Base-by-base conservation (phyloP, 805 yeast genomes). In the Candida silvicultrix region DNA sequence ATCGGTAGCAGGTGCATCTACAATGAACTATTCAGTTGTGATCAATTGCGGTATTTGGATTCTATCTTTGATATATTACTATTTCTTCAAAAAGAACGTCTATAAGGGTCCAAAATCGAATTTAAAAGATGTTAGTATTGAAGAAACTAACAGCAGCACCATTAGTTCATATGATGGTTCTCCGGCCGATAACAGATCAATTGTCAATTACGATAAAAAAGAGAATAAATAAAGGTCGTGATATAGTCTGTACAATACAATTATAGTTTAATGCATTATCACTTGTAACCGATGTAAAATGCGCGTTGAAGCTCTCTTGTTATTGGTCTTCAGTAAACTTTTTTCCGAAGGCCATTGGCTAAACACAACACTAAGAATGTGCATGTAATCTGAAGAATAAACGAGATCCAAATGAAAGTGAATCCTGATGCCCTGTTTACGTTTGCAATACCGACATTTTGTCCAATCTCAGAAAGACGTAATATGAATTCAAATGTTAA, bases 1-100 rank as follows among this genome's bases (percentile, higher is more conserved):
- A 52, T 45, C 48, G 15, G 54, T 60, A 2, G 55, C 55, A 15
- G 69, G 68, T 43, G 63, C 65, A 0, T 5, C 38, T 9, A 64
- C 75, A 5, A 85, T 85, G 94, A 85, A 85, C 63, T 85, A 85
- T 58, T 78, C 89, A 1, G 74, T 76, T 57, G 87, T 79, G 4
- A 78, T 84, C 48, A 82, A 79, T 35, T 77, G 78, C 22, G 81
- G 80, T 23, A 71, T 76, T 15, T 80, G 87, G 85, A 49, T 77
- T 4, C 66, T 80, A 19, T 69, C 85, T 1, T 58, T 74, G 49
- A 42, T 72, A 0, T 82, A 81, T 56, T 83, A 76, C 64, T 70
- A 60, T 43, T 57, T 69, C 3, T 72, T 73, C 56, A 84, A 81
- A 21, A 75, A 73, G 51, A 75, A 72, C 48, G 64, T 68, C 53